A percentile compares a stretch with the other conserved stretches of the same genome.
These are phyloP conservation scores for Tilletia walkeri DNA, from an alignment of 1,284 basidiomycete species.

Conservation along the genomic window DNA sequence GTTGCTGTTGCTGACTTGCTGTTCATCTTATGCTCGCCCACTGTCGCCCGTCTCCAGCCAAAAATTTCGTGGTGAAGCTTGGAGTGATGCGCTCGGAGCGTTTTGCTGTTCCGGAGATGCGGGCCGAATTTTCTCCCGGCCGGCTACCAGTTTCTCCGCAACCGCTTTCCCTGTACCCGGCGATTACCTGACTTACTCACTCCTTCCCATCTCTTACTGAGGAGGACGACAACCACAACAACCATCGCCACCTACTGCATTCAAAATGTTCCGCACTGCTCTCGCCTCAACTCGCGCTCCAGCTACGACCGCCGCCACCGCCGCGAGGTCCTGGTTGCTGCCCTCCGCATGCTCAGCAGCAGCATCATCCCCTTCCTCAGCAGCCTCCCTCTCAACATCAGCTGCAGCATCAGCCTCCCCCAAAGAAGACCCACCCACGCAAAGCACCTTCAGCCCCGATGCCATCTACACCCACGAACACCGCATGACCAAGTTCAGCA, in stretches of 20 bases:
- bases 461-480: slow-evolving; percentile 15
- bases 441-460: slow-evolving; percentile 27
- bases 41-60: too few relatives aligned
- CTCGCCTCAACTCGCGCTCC: neutral
- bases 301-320: neutral
- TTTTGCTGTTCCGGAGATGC: too few relatives aligned
- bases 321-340: neutral
- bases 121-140: too few relatives aligned
- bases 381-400: slow-evolving; percentile 16
- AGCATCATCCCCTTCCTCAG: neutral
- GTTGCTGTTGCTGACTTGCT: neutral
- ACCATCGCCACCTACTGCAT: neutral
- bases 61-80: too few relatives aligned
- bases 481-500: slow-evolving; percentile 57
- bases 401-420: slow-evolving; percentile 17
- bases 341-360: neutral
- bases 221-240: too few relatives aligned
- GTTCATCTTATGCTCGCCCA: too few relatives aligned
- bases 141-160: too few relatives aligned
- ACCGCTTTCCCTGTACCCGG: too few relatives aligned
- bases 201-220: too few relatives aligned
- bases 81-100: too few relatives aligned
- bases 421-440: slow-evolving; percentile 23
- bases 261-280: slow-evolving; percentile 9
- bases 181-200: too few relatives aligned